Evolutionary conservation across 805 yeast genomes (phyloP).

Genomic region (Candida ipomoeae): DNA sequence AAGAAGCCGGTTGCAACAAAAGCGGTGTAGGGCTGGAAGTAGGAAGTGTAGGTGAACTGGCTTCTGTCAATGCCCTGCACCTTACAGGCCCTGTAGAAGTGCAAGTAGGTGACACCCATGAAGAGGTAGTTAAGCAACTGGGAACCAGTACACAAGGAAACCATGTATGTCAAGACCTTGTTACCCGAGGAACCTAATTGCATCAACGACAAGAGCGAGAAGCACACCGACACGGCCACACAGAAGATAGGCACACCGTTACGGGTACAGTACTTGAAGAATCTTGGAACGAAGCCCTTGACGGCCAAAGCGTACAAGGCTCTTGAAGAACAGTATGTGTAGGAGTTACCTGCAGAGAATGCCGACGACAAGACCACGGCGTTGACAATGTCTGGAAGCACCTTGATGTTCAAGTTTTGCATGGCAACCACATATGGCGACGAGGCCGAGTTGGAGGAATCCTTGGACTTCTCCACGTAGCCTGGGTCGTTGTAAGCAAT

Average conservation of each 20-base stretch:
- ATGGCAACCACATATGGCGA: conserved; percentile 22
- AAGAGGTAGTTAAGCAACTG: conserved; percentile 19
- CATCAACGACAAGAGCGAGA: conserved; percentile 19
- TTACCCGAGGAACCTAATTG: conserved; percentile 16
- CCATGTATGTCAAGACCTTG: conserved; percentile 19
- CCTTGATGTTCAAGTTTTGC: conserved; percentile 18
- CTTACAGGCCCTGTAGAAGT: conserved; percentile 20
- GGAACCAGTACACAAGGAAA: conserved; percentile 20
- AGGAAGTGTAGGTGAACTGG: conserved; percentile 38
- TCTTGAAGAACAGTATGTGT: conserved; percentile 20
- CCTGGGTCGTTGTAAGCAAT: conserved; percentile 20
- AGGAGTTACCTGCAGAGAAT: conserved; percentile 20
- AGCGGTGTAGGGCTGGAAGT: conserved; percentile 42
- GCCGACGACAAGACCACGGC: conserved; percentile 18
- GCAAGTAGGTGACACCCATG: conserved; percentile 20
- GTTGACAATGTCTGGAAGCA: conserved; percentile 19
- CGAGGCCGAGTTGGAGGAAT: conserved; percentile 18
- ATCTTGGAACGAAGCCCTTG: conserved; percentile 18
- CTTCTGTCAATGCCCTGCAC: conserved; percentile 29
- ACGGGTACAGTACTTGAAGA: conserved; percentile 15
- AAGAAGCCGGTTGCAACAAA: conserved; percentile 28
- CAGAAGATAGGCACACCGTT: conserved; percentile 20
- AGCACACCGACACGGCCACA: conserved; percentile 17
- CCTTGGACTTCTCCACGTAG: conserved; percentile 12
- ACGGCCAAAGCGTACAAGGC: conserved; percentile 18